Base-by-base conservation (phyloP, 202 grass and related monocot genomes). In the Thinopyrum obtusiflorum region DNA sequence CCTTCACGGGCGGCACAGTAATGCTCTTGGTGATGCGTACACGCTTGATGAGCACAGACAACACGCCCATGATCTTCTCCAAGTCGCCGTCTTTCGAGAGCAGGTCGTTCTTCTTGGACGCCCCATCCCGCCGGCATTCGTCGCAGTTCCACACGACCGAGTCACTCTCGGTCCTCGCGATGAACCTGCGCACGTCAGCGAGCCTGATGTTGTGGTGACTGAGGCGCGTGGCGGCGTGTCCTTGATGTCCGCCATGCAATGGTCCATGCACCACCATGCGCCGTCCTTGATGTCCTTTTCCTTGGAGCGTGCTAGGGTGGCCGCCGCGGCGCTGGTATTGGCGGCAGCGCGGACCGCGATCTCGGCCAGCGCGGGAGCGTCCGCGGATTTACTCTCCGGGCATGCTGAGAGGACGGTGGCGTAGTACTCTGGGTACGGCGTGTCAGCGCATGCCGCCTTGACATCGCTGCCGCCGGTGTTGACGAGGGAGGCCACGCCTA, bases 401-500 rank as follows among this genome's bases (percentile, higher is more conserved):
- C 35, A 4, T 1, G 20, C 20, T 10, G 37, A 14, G 37, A 73
- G 21, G 21, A 73, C 23, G 39, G 69, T 26, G 21, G 0, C 37
- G 69, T 39, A 73, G 69, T 73, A 73, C 21, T 73, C 39, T 39
- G 69, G 69, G 23, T 73, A 72, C 6, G n/a, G 36, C 39, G 69
- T 73, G 21, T 73, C 69, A 12, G 39, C 20, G 69, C 69, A 73
- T 6, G 3, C 69, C 21, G 37, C 15, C 69, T 73, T 73, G n/a
- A 46, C 21, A 12, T 46, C 36, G 36, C 7, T 2, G 36, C 8
- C 8, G 36, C 1, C 39, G 39, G 33, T 39, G 2, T 11, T 8
- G 39, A 46, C 69, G 39, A 44, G 12, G 5, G 23, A 73, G 11
- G 37, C 37, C 0, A 23, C 69, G 6, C 5, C 21, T 5, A 46